Evolutionary conservation across 2,329 filamentous ascomycete species (phyloP).

Genomic region (Aspergillus caelatus): DNA sequence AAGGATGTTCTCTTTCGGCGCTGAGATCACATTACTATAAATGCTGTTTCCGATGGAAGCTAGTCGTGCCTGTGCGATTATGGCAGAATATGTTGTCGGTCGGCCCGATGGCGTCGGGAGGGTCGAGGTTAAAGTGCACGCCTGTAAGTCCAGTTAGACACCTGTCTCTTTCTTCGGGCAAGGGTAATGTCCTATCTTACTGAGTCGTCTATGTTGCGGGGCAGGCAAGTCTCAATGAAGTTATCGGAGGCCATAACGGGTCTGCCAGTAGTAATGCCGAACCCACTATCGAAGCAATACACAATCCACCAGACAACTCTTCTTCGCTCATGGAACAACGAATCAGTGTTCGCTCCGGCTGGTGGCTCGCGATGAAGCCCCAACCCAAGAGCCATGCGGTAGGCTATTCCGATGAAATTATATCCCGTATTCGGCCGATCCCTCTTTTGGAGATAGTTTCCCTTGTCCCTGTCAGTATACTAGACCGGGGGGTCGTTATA

Average conservation of each 20-base stretch:
- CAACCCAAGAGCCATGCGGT: constrained; percentile 54
- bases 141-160: too few relatives aligned
- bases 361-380: constrained; percentile 51
- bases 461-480: constrained; percentile 12
- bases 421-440: constrained; percentile 56
- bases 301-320: constrained; percentile 30
- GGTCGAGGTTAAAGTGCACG: neutral
- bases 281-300: constrained; percentile 35
- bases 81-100: constrained; percentile 24
- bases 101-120: constrained; percentile 9
- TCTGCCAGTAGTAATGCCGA: constrained; percentile 33
- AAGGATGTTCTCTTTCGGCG: constrained; percentile 9
- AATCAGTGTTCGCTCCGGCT: constrained; percentile 7
- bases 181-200: constrained; percentile 2
- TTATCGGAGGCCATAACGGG: constrained; percentile 40
- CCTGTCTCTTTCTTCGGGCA: too few relatives aligned
- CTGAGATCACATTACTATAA: constrained; percentile 17
- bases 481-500: neutral
- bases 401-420: constrained; percentile 55
- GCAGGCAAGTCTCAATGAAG: constrained; percentile 26
- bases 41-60: constrained; percentile 20
- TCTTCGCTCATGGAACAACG: constrained; percentile 19
- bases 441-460: constrained; percentile 56
- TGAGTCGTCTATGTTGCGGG: constrained; percentile 23
- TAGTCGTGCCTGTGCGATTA: constrained; percentile 23